Evolutionary conservation across 192 early-diverging fungal genomes (phyloP), one percentile per base, ranked within the genome.

Genomic region (Coemansia sp.): DNA sequence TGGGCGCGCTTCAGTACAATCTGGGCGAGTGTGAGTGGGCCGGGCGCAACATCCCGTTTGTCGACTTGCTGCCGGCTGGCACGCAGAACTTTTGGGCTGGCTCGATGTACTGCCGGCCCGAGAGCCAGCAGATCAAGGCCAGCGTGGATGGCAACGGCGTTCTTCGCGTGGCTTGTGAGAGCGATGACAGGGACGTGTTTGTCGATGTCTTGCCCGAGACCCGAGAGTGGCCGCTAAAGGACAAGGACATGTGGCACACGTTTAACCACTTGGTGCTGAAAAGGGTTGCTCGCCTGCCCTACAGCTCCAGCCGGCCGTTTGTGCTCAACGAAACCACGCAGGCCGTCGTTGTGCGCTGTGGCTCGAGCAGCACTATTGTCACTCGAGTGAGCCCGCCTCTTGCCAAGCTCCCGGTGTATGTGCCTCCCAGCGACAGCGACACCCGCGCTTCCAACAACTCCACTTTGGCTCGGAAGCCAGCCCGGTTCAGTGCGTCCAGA

Each of bases 61-160:
- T 84, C 13, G 86, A 87, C 42, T 57, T 87, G 42, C 61, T 87
- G 45, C 86, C 86, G 0, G 73, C 77, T 2, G 74, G 79, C 5
- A 46, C 76, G n/a, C 84, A 85, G 45, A 87, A 87, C 64, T 87
- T 87, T 69, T 87, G 86, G 86, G 78, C 86, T 9, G 86, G 85
- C 9, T 70, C 72, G 8, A 67, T 66, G 48, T 26, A 65, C 35
- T 76, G 76, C 65, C 58, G 70, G 63, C 67, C 62, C 7, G 75
- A 66, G 5, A 42, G 65, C 2, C 42, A 55, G 20, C 21, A 59
- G 1, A 83, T 86, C 21, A 43, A 76, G 34, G 85, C 83, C 5
- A 62, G 61, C 7, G 74, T 84, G 37, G 68, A 69, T 6, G 16
- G 65, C 2, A 60, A 76, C 14, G 85, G 83, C 13, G 43, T 67